Evolutionary conservation across 1,139 yeast genomes (phyloP), one percentile per base, ranked within the genome.

Genomic region (Hemisphaericaspora xylanilytica): DNA sequence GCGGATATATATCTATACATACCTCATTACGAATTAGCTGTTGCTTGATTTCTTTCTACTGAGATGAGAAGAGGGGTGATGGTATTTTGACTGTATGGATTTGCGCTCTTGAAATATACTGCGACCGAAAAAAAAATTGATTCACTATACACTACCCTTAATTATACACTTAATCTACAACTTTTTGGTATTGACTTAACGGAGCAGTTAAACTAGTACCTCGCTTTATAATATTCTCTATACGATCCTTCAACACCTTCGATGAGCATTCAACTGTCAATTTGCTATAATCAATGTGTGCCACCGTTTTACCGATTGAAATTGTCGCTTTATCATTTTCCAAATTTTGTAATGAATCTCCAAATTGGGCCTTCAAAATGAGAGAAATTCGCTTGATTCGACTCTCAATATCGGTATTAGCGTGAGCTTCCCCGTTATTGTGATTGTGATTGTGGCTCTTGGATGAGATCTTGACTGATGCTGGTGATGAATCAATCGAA

Each of bases 401-500:
- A 41, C 80, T 78, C 10, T 65, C 55, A 11, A 75, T 65, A 32
- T 67, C 67, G 15, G 67, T 59, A 33, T 63, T 62, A 4, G 68
- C 62, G 25, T 38, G 35, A 3, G 28, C 35, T 13, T 31, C 34
- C 7, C 35, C 42, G 35, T 61, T 56, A 18, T 48, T 47, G 47
- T 71, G 75, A 10, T 53, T 55, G 51, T 80, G 85, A 5, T 62
- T 51, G 51, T 84, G 82, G 1, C 70, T 53, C 40, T 73, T 72
- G 3, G 95, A 80, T 10, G 95, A 81, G 45, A 88, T 60, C 55
- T 89, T 92, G 20, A 92, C 96, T 4, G 97, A 87, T 0, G 96
- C 95, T 3, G 97, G 97, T 0, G 96, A 83, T 0, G 96, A 83
- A 56, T 92, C 98, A 32, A 92, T 94, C 32, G 96, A 86, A 58